These are phyloP conservation scores for Mycena pura DNA, from an alignment of 768 basidiomycete species.

Conservation along the genomic window DNA sequence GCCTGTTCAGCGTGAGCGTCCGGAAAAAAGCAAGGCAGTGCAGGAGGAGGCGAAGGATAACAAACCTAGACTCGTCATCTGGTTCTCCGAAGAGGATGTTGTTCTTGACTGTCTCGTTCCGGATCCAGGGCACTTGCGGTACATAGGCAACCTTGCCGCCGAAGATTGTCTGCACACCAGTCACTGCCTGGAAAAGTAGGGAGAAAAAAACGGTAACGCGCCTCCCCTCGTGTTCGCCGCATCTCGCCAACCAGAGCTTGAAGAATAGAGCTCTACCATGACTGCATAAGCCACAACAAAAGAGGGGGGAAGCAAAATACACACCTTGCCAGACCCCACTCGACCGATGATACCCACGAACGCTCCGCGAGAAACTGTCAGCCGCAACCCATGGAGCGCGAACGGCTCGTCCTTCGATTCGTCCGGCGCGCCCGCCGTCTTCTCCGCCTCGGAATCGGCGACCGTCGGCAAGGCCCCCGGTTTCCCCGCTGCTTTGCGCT, in stretches of 20 bases:
- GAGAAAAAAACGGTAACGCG: conserved; percentile 30
- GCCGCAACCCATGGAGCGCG: conserved; percentile 36
- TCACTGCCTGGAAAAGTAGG: not conserved
- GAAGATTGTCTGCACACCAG: conserved; percentile 48
- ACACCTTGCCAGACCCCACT: conserved; percentile 58
- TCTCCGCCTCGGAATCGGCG: conserved; percentile 14
- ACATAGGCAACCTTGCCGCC: conserved; percentile 63
- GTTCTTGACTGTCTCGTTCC: conserved; percentile 69
- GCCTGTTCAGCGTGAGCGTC: conserved; percentile 35
- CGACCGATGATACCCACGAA: conserved; percentile 58
- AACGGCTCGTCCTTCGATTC: conserved; percentile 37
- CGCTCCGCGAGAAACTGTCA: conserved; percentile 46
- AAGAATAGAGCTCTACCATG: conserved; percentile 39
- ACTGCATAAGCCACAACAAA: not conserved
- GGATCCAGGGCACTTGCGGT: conserved; percentile 68
- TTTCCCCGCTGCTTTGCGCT: too few species aligned
- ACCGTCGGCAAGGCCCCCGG: conserved; percentile 8
- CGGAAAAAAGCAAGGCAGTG: conserved; percentile 1
- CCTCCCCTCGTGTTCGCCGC: conserved; percentile 50
- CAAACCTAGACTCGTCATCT: conserved; percentile 60
- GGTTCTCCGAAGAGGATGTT: conserved; percentile 78
- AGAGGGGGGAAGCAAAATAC: not conserved
- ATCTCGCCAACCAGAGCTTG: conserved; percentile 52
- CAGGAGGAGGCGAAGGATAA: not conserved
- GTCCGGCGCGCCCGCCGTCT: too few species aligned